Conservation (phyloP, 768 basidiomycete species). For the Auricularia heimuer region DNA sequence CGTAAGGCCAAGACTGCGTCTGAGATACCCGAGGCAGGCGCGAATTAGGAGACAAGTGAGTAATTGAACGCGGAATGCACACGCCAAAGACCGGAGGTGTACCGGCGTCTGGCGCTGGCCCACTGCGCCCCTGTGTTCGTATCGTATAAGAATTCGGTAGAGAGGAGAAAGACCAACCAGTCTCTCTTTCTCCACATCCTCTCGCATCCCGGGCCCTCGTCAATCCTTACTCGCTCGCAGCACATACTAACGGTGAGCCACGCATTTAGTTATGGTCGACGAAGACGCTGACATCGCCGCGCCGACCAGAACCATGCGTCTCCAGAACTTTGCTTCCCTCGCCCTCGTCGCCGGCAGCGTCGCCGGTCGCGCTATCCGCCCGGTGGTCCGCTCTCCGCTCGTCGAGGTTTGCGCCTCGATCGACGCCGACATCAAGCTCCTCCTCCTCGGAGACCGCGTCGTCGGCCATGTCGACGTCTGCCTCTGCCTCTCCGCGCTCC, state of each 20-base stretch:
- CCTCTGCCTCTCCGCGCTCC: constrained; percentile 33
- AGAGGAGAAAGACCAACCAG: too few species aligned
- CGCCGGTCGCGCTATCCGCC: neutral
- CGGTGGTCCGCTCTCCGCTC: neutral
- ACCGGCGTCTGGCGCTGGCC: too few species aligned
- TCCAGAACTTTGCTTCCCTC: neutral
- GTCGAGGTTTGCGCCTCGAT: neutral
- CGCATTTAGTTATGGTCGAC: neutral
- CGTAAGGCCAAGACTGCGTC: too few species aligned
- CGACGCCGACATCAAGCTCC: neutral
- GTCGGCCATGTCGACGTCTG: constrained; percentile 26
- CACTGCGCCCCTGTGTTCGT: too few species aligned
- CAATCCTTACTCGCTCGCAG: neutral
- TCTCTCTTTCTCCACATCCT: neutral
- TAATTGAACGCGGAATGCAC: neutral
- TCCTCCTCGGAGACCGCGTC: neutral
- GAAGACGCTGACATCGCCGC: neutral
- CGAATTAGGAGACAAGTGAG: too few species aligned
- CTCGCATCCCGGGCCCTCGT: neutral
- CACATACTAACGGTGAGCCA: neutral
- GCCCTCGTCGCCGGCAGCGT: neutral
- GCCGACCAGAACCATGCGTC: neutral
- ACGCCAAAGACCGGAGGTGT: neutral
- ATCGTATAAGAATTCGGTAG: too few species aligned
- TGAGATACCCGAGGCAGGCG: too few species aligned